Percentiles rank a stretch among this genome's conserved stretches.
phyloP scores from a whole-genome alignment of 2,329 filamentous ascomycete genomes.

The Aspergillus luchuensis region DNA sequence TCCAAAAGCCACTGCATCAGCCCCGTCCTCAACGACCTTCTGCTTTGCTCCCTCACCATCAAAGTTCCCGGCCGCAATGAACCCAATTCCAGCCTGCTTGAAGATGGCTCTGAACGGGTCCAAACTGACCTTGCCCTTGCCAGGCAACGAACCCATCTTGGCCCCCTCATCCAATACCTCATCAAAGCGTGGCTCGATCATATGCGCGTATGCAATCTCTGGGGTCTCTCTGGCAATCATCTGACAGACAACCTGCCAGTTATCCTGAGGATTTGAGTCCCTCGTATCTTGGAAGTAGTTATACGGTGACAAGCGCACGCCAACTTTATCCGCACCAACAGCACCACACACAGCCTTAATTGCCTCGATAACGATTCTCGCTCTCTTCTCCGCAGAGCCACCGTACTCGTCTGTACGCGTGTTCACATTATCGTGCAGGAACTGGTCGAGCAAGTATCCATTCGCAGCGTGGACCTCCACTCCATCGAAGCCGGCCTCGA shows the following conservation, averaged over 20 bases:
- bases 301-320: slow-evolving; percentile 63
- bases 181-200: slow-evolving; percentile 53
- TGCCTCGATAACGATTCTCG: slow-evolving; percentile 56
- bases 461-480: slow-evolving; percentile 55
- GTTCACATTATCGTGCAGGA: slow-evolving; percentile 62
- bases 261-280: slow-evolving; percentile 47
- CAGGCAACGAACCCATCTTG: slow-evolving; percentile 44
- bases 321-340: slow-evolving; percentile 51
- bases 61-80: slow-evolving; percentile 34
- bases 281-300: slow-evolving; percentile 59
- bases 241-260: slow-evolving; percentile 51
- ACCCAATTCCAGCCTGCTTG: slow-evolving; percentile 42
- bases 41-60: slow-evolving; percentile 23
- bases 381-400: slow-evolving; percentile 53
- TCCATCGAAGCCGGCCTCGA: slow-evolving; percentile 54
- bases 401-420: slow-evolving; percentile 54
- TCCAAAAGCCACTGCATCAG: slow-evolving; percentile 39
- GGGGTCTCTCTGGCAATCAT: slow-evolving; percentile 34
- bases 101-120: slow-evolving; percentile 47
- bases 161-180: slow-evolving; percentile 49
- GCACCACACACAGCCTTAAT: slow-evolving; percentile 53
- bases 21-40: slow-evolving; percentile 23
- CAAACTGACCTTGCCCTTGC: slow-evolving; percentile 33
- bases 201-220: slow-evolving; percentile 45
- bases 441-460: slow-evolving; percentile 68